Base-by-base conservation (phyloP, 1,139 yeast genomes). In the Suhomyces yuchorum region DNA sequence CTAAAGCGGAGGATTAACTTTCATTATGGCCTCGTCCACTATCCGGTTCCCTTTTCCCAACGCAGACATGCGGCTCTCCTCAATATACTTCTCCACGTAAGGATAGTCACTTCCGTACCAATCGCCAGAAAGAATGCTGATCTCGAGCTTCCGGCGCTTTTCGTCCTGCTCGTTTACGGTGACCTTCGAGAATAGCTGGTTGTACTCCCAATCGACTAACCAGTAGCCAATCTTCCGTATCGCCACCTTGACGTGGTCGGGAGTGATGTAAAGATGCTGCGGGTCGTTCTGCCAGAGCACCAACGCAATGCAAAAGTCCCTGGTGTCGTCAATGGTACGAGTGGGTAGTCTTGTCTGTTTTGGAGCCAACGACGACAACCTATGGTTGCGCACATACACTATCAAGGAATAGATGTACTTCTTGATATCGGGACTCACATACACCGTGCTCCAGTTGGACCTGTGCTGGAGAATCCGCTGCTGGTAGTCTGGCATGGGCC, bases 41-140 rank as follows among this genome's bases (percentile, higher is more conserved):
- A 75, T 59, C 19, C 51, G 48, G 49, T 75, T 75, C 20, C 67
- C 59, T 47, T 54, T 65, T 2, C 77, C 78, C 0, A 71, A 67
- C 4, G 73, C 67, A 22, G 68, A 59, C 11, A 67, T 57, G 37
- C 43, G 53, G 36, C 63, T 57, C 19, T 53, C 53, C 18, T 56
- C 51, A 26, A 75, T 53, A 52, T 69, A 75, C 42, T 59, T 55
- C 52, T 65, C 60, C 8, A 67, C 77, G 45, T 63, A 65, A n/a
- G 57, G 54, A 67, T 73, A 73, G 42, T 74, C 78, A 48, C 77
- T 66, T 3, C 78, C 80, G 51, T 68, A 74, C 80, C 80, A 75
- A 52, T 73, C 78, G 3, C 78, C 80, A 1, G 74, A 66, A n/a
- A 75, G 59, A 61, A 72, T 67, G 42, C 62, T 62, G 14, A 72